Conservation (phyloP, 805 yeast genomes). For the Zygosaccharomyces bisporus region DNA sequence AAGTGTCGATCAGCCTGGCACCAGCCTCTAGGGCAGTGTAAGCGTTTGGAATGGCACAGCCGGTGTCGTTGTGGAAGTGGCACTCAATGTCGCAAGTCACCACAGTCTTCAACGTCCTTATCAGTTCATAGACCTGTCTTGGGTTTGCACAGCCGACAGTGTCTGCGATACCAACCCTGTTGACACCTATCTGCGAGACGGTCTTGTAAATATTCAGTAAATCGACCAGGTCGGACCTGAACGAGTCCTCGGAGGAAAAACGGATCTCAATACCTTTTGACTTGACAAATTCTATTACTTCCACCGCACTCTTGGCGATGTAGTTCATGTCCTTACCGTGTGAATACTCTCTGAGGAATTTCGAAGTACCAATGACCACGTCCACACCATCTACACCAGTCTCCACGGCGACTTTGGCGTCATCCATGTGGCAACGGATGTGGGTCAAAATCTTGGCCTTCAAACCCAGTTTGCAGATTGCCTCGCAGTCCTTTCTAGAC, state of each 20-base stretch:
- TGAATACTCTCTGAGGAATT: conserved; percentile 86
- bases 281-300: conserved; percentile 96
- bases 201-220: conserved; percentile 92
- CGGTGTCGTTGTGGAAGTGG: conserved; percentile 98
- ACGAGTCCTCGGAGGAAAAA: conserved; percentile 95
- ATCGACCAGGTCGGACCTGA: conserved; percentile 95
- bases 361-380: conserved; percentile 96
- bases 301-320: conserved; percentile 92
- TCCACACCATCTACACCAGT: conserved; percentile 99
- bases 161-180: conserved; percentile 98
- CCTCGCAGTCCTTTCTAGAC: conserved; percentile 90
- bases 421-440: conserved; percentile 98
- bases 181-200: conserved; percentile 95
- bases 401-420: conserved; percentile 93
- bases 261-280: conserved; percentile 95
- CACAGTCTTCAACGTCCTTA: conserved; percentile 86
- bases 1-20: conserved; percentile 89
- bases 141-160: conserved; percentile 99
- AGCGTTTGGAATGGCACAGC: conserved; percentile 98
- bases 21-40: conserved; percentile 98
- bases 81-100: conserved; percentile 97
- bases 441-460: conserved; percentile 95
- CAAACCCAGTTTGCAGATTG: conserved; percentile 94
- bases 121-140: conserved; percentile 95
- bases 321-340: conserved; percentile 99